Conservation (phyloP, 1,284 basidiomycete species). For the Pseudozyma pruni region DNA sequence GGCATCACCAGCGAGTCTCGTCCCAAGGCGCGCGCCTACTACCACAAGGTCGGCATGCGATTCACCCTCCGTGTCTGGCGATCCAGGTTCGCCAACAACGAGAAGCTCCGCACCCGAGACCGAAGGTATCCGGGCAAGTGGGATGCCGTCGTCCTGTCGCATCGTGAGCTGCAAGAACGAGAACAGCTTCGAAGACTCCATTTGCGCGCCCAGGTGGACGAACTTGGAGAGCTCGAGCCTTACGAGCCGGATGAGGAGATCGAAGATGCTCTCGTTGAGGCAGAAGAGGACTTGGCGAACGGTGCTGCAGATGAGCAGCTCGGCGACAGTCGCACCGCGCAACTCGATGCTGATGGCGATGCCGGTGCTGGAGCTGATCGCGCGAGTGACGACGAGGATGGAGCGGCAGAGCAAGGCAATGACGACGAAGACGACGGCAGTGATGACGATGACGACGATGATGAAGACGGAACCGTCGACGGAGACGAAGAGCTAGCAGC, state of each 20-base stretch:
- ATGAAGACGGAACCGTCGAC: slow-evolving; percentile 53
- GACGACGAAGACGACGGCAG: slow-evolving; percentile 39
- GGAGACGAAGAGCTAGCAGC: slow-evolving; percentile 62
- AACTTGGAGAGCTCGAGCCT: slow-evolving; percentile 48
- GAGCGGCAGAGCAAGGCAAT: slow-evolving; percentile 6
- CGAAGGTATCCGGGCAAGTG: slow-evolving; percentile 57
- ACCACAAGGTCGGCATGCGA: slow-evolving; percentile 62
- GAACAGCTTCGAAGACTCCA: slow-evolving; percentile 46
- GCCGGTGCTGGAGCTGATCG: slow-evolving; percentile 13
- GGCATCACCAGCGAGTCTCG: slow-evolving; percentile 24
- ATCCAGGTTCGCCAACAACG: slow-evolving; percentile 48
- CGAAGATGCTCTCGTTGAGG: slow-evolving; percentile 14
- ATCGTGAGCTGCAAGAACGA: slow-evolving; percentile 48
- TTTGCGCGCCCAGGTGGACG: slow-evolving; percentile 49
- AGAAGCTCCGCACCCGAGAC: slow-evolving; percentile 47
- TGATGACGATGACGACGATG: slow-evolving; percentile 39
- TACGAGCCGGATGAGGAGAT: slow-evolving; percentile 50
- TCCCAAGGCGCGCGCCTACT: slow-evolving; percentile 56
- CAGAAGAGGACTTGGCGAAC: background rate
- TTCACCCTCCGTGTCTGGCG: slow-evolving; percentile 61
- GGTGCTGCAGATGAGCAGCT: slow-evolving; percentile 12
- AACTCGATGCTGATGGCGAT: slow-evolving; percentile 16
- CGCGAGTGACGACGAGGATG: slow-evolving; percentile 13
- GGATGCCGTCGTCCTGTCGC: slow-evolving; percentile 54
- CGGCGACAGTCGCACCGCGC: background rate